A percentile compares a stretch with the other conserved stretches of the same genome.
Evolutionary conservation across 305 asterid genomes (phyloP).

Genomic region (Nicotiana rustica): DNA sequence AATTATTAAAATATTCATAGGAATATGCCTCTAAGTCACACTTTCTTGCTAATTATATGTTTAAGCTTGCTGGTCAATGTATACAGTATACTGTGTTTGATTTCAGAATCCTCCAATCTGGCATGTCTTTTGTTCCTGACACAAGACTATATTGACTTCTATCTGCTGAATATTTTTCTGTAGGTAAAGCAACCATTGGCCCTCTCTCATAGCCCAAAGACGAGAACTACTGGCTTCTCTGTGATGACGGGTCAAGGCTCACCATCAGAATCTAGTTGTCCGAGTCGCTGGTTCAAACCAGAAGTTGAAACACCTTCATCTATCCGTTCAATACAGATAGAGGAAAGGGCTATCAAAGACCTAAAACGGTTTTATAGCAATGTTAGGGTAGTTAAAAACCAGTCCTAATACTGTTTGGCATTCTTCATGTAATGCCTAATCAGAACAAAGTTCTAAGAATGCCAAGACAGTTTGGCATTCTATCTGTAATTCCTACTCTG

Average conservation of each 20-base stretch:
- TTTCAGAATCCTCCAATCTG: constrained; percentile 4
- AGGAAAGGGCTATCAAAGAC: constrained; percentile 93
- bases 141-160: not conserved
- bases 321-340: constrained; percentile 87
- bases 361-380: constrained; percentile 88
- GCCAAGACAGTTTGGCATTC: constrained; percentile 11
- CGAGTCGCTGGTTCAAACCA: constrained; percentile 94
- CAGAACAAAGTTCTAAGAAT: not conserved
- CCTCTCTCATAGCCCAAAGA: constrained; percentile 73
- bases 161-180: constrained; percentile 25
- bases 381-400: constrained; percentile 85
- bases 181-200: constrained; percentile 29
- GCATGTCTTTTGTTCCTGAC: not conserved
- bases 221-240: constrained; percentile 77
- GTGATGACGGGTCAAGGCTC: constrained; percentile 75
- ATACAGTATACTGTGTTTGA: not conserved
- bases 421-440: not conserved
- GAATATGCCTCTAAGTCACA: not conserved
- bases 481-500: not conserved
- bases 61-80: not conserved
- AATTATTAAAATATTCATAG: not conserved
- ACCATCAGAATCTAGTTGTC: constrained; percentile 65
- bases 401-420: constrained; percentile 46
- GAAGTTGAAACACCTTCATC: constrained; percentile 77
- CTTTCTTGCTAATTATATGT: not conserved